These are phyloP conservation scores for Alternaria rosae DNA, from an alignment of 2,329 filamentous ascomycete genomes.

Conservation along the genomic window DNA sequence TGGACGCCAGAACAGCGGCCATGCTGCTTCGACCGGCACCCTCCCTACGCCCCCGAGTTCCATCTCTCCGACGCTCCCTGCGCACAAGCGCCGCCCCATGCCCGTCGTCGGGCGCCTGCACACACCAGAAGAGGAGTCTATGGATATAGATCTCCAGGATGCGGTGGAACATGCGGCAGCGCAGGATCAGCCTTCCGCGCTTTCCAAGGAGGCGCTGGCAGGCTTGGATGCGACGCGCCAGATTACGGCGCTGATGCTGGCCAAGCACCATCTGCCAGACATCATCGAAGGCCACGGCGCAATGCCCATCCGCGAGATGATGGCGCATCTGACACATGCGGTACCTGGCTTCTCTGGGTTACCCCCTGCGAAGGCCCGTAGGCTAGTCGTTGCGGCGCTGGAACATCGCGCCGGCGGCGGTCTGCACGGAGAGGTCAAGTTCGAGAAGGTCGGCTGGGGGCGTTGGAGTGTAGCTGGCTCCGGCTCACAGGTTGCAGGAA, in stretches of 20 bases:
- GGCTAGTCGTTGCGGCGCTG: constrained; percentile 89
- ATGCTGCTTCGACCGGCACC: constrained; percentile 48
- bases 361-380: constrained; percentile 85
- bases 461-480: constrained; percentile 76
- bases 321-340: constrained; percentile 90
- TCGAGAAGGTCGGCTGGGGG: constrained; percentile 97
- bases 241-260: constrained; percentile 85
- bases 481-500: constrained; percentile 60
- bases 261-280: constrained; percentile 87
- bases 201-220: constrained; percentile 61
- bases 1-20: constrained; percentile 40
- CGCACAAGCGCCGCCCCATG: constrained; percentile 74
- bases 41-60: constrained; percentile 94
- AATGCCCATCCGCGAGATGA: constrained; percentile 92
- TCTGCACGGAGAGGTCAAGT: constrained; percentile 75
- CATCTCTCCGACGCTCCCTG: constrained; percentile 85
- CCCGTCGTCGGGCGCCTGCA: constrained; percentile 56
- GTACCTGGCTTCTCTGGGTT: constrained; percentile 93
- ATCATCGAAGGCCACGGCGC: constrained; percentile 91
- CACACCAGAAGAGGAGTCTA: constrained; percentile 62
- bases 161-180: constrained; percentile 61
- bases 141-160: constrained; percentile 86
- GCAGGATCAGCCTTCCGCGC: constrained; percentile 52
- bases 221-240: constrained; percentile 75
- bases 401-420: constrained; percentile 75